These are phyloP conservation scores for Cicer bijugum DNA, from an alignment of 306 rosid species.

Conservation along the genomic window DNA sequence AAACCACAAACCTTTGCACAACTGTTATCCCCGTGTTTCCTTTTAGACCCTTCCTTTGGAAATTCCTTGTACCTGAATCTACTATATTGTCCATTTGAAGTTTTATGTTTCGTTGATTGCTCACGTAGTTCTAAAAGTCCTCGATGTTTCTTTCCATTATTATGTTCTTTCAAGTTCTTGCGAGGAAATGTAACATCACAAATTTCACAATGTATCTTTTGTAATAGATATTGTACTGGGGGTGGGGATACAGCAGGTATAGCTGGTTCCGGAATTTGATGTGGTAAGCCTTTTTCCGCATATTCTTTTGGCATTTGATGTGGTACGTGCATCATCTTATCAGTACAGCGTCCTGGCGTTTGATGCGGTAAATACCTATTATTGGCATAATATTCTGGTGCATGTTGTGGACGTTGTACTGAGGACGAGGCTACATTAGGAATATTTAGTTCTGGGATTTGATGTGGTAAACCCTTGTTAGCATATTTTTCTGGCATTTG, in stretches of 20 bases:
- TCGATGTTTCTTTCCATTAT: constrained; percentile 34
- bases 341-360: neutral
- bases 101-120: neutral
- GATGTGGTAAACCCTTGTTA: neutral
- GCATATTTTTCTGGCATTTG: neutral
- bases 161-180: constrained; percentile 1
- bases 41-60: constrained; percentile 7
- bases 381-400: neutral
- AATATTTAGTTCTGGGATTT: neutral
- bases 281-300: neutral
- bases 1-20: constrained; percentile 6
- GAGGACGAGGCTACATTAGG: neutral
- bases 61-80: neutral
- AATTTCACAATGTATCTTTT: constrained; percentile 17
- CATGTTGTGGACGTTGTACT: neutral
- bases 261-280: neutral
- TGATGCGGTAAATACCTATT: neutral
- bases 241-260: neutral
- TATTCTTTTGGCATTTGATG: neutral
- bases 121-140: neutral
- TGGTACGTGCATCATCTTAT: neutral
- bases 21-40: constrained; percentile 19
- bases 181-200: neutral
- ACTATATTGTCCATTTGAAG: neutral
- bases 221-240: neutral